Evolutionary conservation across 1,284 basidiomycete genomes (phyloP), one percentile per base, ranked within the genome.

Genomic region (Ustilago vetiveriae): DNA sequence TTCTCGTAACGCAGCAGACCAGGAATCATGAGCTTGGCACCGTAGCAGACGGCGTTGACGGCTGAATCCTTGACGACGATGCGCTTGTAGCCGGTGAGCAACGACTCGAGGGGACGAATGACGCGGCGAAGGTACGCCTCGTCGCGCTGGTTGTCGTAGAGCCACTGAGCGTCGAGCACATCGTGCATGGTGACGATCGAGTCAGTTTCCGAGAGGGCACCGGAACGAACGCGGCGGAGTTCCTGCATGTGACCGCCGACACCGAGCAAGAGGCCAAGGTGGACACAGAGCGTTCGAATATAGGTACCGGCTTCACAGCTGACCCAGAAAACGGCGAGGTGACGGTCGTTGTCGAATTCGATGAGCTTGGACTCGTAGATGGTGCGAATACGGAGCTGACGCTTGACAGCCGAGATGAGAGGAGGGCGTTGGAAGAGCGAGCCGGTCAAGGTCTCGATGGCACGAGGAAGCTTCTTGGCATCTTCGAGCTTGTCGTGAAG

Each of bases 231-330:
- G 81, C 96, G 86, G 75, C 96, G 87, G 51, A 99, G 87, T 83
- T 99, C 96, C 85, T 99, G 95, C 96, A 99, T 99, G 84, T 99
- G 96, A 27, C 94, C 96, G 35, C 96, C 96, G 41, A 98, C 95
- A 73, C 96, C 96, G 47, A 98, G 86, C 41, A 99, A 74, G 44
- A 99, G 86, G 69, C 96, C 96, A 51, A 99, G 85, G 84, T 99
- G 96, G 22, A 99, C 96, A 83, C 96, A 98, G 57, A 98, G 86
- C 3, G 95, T 99, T 82, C 95, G 91, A 82, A 98, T 97, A 84
- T 98, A 98, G 21, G 95, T 98, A 68, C 95, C 95, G 23, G 96
- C 96, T 83, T 99, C 96, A 83, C 96, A 98, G 38, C 91, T 93
- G 22, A 98, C 95, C 92, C 93, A 96, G 86, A 98, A 98, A 30